These are phyloP conservation scores for Lactarius vividus DNA, from an alignment of 768 basidiomycete species.

Conservation along the genomic window DNA sequence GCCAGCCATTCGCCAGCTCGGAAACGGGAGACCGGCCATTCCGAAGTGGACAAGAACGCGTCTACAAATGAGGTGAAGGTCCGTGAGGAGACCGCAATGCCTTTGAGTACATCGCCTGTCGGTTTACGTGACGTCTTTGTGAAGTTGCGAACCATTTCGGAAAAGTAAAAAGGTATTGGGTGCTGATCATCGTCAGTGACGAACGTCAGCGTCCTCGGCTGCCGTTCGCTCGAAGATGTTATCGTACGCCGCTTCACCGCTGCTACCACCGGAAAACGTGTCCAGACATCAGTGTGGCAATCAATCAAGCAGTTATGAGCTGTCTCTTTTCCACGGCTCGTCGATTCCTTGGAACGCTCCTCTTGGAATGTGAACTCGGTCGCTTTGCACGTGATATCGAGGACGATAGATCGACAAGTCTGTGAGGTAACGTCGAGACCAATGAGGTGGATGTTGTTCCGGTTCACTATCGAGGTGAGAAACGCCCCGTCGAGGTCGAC, in stretches of 20 bases:
- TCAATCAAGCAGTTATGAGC: constrained; percentile 39
- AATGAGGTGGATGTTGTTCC: constrained; percentile 44
- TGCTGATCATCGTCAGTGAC: constrained; percentile 40
- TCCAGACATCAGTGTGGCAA: constrained; percentile 22
- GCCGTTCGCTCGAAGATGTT: constrained; percentile 31
- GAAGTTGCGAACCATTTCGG: constrained; percentile 45
- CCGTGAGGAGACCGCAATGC: constrained; percentile 37
- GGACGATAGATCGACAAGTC: constrained; percentile 42
- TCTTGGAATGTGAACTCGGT: constrained; percentile 58
- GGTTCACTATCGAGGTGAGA: constrained; percentile 48
- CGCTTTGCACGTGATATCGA: constrained; percentile 53
- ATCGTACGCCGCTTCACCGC: constrained; percentile 16
- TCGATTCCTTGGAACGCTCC: constrained; percentile 34
- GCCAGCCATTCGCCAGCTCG: constrained; percentile 61
- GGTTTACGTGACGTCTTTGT: constrained; percentile 54
- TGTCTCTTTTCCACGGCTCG: constrained; percentile 29
- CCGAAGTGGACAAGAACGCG: constrained; percentile 14
- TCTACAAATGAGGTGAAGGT: constrained; percentile 33
- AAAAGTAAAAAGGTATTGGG: constrained; percentile 44
- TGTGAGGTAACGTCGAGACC: constrained; percentile 37
- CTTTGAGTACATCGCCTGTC: constrained; percentile 42
- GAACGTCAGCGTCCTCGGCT: constrained; percentile 41
- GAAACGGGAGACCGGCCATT: constrained; percentile 38
- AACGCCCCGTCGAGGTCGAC: constrained; percentile 28
- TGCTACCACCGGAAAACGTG: constrained; percentile 17